Evolutionary conservation across 495 filamentous ascomycete species (phyloP), one percentile per base, ranked within the genome.

Genomic region (Neurospora terricola): DNA sequence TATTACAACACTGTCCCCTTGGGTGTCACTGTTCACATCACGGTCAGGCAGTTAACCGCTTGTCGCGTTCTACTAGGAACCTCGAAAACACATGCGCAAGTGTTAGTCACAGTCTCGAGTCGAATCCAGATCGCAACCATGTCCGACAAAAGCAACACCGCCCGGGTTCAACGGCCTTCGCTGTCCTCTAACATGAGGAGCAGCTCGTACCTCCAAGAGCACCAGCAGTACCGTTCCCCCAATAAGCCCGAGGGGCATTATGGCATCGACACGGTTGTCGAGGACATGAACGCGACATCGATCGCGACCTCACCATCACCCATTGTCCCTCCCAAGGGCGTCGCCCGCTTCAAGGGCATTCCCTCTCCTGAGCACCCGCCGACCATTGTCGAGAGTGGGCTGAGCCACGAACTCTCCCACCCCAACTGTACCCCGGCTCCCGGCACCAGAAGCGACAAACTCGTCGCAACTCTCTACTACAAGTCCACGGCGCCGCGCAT

Each of bases 381-480:
- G 30, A 84, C 77, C 54, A 86, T 90, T 27, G 84, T 88, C 71
- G 86, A 90, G 73, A 86, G 83, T 74, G 88, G 87, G 40, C 76
- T 87, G 71, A 84, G 82, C 71, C 88, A 90, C 77, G 83, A 85
- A 34, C 79, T 89, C 70, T 85, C 87, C 40, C 88, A 89, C 71
- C 81, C 83, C 2, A 86, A 86, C 78, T 90, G 88, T 76, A 86
- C 85, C 38, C 80, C 86, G 14, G 72, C 81, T 4, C 78, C 81
- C 8, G 86, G 85, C 6, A 75, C 77, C 38, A 76, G 69, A 34
- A 80, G 82, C 34, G 82, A 85, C 48, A 77, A 81, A 37, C 77
- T 94, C 14, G 79, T 93, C 39, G 91, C 91, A 2, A 92, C 91
- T 1, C 76, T 93, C 38, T 88, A 93, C 74, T 93, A 93, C 81